Base-by-base conservation (phyloP, 768 basidiomycete genomes). In the Rhodosporidiobolus odoratus region DNA sequence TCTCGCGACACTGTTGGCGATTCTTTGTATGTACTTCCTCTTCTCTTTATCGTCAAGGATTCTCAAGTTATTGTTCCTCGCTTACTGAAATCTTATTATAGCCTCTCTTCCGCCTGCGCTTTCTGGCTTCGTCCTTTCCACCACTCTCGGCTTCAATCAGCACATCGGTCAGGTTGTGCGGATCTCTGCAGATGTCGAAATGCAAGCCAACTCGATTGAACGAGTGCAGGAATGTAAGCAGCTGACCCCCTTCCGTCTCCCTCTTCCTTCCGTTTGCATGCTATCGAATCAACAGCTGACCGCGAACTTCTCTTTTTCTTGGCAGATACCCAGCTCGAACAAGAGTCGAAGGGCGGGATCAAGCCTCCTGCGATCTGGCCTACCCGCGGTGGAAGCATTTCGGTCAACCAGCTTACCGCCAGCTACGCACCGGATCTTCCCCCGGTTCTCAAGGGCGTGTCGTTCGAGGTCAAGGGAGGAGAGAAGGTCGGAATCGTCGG, bases 401-500 rank as follows among this genome's bases (percentile, higher is more conserved):
- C 78, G 15, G 79, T 83, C 35, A 76, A 79, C 34, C 73, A 76
- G 25, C 73, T 82, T 4, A 79, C 79, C 1, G 80, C 69, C 6
- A 48, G 68, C 8, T 78, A 78, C 62, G 69, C 72, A 17, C 74
- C 75, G 4, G 67, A 79, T 62, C 77, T 81, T 1, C 78, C 78
- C 1, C 78, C 80, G 10, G 82, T 81, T 6, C 76, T 83, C 38
- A 78, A 79, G 50, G 73, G 72, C 27, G 79, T 83, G 19, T 68
- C 69, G 38, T 76, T 78, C 56, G 60, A 65, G 23, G 71, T 76
- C 64, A 74, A 75, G 9, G 78, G 80, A 1, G 77, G 77, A 34
- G 81, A 83, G 73, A 80, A 80, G 65, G 75, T 83, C 34, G 82
- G 81, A 8, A 80, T 83, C 40, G 80, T 79, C 62, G 84, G 84